phyloP scores from a whole-genome alignment of 495 filamentous ascomycete species.

The Talaromyces wortmannii region DNA sequence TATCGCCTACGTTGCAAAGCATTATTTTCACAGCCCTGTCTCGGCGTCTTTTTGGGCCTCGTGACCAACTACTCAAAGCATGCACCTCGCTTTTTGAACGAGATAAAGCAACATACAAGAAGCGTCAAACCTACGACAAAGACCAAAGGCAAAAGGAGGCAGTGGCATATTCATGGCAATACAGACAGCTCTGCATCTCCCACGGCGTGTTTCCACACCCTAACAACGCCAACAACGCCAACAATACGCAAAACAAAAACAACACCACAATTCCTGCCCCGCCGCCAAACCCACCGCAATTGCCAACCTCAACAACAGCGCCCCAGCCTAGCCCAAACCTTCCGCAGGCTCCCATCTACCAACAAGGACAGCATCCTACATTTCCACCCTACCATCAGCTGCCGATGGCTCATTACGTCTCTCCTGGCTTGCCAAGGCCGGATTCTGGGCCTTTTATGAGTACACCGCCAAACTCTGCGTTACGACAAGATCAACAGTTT shows the following conservation, averaged over 20 bases:
- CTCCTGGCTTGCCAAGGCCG: background rate
- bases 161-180: background rate
- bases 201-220: background rate
- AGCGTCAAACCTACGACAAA: conserved; percentile 2
- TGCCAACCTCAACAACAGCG: background rate
- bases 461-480: background rate
- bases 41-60: conserved; percentile 17
- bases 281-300: background rate
- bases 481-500: background rate
- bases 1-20: conserved; percentile 47
- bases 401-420: background rate
- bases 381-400: background rate
- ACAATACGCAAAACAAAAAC: background rate
- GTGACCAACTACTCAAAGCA: background rate
- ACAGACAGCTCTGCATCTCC: background rate
- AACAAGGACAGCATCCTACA: background rate
- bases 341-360: too few relatives aligned
- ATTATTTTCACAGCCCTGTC: conserved; percentile 53
- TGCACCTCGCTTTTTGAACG: conserved; percentile 13
- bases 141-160: background rate
- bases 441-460: background rate
- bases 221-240: background rate
- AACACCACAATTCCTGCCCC: too few relatives aligned
- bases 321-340: background rate
- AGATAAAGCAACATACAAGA: conserved; percentile 10